Evolutionary conservation across 2,329 filamentous ascomycete genomes (phyloP), one percentile per base, ranked within the genome.

Genomic region (Penicillium sp.): DNA sequence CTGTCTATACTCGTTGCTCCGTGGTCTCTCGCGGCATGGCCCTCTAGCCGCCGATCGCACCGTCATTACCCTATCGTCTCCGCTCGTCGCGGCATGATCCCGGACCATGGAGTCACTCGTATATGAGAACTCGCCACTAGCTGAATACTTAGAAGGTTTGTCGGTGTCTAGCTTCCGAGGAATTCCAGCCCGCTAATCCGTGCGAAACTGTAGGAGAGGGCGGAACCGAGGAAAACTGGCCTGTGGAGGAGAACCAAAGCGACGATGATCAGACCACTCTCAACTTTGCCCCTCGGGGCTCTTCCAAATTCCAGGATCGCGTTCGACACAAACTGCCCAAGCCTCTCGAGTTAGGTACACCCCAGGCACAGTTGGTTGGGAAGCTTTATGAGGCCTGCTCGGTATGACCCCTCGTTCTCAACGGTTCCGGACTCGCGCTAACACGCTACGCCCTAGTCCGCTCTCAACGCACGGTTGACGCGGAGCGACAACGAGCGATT

Each of bases 111-210:
- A 96, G 83, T 86, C 89, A 68, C 82, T 96, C 67, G 85, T 96
- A 65, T 89, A 89, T 76, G 85, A 94, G 77, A 87, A 92, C 77
- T 89, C 90, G 72, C 92, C 92, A 66, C 82, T 97, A 76, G 92
- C 91, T 71, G 86, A 89, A 68, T 94, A 94, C 77, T 85, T 97
- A 65, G 88, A 92, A 85, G 92, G 92, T 94, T 75, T 67, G 80
- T 75, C 24, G 53, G 44, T 47, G 14, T 18, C 9, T 4, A 4
- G 14, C 3, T 4, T 18, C 11, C 22, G 7, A 46, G 32, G 41
- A 41, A 54, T 46, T 21, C 44, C 56, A 36, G 59, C 50, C 52
- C 47, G 57, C 47, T 60, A 44, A 44, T 40, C 38, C 11, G 2
- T 49, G 56, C 50, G 24, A 8, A 6, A 4, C 4, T 13, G n/a